A percentile compares a stretch with the other conserved stretches of the same genome.
These are phyloP conservation scores for Neostapfia colusana DNA, from an alignment of 176 grass and related monocot species.

Conservation along the genomic window DNA sequence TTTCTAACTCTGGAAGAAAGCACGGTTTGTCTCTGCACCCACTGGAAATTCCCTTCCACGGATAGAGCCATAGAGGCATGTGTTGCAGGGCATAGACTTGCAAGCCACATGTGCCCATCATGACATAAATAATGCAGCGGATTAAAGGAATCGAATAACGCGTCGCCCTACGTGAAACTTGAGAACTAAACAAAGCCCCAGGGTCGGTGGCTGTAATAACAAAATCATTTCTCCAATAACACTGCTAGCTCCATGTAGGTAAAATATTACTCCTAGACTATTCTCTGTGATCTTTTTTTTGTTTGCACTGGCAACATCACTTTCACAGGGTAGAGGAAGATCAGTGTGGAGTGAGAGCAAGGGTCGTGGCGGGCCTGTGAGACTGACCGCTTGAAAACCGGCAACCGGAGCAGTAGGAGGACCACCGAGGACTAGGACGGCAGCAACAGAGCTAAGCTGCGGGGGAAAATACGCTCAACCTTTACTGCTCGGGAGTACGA, in stretches of 20 bases:
- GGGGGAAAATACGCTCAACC: neutral
- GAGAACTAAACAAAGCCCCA: conserved; percentile 24
- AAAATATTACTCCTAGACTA: neutral
- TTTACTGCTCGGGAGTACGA: neutral
- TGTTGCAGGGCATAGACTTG: conserved; percentile 44
- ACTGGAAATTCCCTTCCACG: conserved; percentile 41
- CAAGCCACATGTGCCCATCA: conserved; percentile 46
- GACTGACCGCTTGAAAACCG: neutral
- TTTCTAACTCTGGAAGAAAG: conserved; percentile 19
- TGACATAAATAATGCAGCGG: conserved; percentile 38
- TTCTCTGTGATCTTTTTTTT: neutral
- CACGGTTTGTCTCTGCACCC: conserved; percentile 26
- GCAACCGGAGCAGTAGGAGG: conserved; percentile 7
- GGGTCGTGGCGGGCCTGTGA: neutral
- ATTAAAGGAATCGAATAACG: neutral
- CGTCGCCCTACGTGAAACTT: conserved; percentile 32
- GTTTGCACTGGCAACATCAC: neutral
- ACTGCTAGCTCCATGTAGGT: neutral
- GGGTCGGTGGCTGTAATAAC: neutral
- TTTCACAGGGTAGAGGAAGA: neutral
- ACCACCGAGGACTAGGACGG: neutral
- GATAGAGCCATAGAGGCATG: conserved; percentile 39
- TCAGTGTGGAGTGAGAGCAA: neutral
- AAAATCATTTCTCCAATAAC: neutral
- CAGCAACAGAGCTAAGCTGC: neutral